These are phyloP conservation scores for Heliamphora pulchella DNA, from an alignment of 179 eudicot species.

Conservation along the genomic window DNA sequence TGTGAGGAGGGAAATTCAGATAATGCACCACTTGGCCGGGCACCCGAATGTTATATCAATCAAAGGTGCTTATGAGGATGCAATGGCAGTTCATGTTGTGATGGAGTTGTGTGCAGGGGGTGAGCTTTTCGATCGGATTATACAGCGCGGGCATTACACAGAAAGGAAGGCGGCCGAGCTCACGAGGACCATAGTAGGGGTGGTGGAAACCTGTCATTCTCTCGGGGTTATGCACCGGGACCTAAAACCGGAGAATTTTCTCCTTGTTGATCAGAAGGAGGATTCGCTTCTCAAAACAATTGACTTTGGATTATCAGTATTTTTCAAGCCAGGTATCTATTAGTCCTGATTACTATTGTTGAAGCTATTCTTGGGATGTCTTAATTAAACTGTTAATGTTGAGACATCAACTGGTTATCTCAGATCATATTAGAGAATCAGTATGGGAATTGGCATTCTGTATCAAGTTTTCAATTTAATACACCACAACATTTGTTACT, in stretches of 20 bases:
- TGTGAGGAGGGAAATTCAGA: conserved; percentile 54
- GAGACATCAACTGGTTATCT: background rate
- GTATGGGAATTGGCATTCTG: background rate
- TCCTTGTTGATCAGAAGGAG: conserved; percentile 36
- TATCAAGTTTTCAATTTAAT: background rate
- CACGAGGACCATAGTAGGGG: conserved; percentile 45
- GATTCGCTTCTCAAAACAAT: conserved; percentile 43
- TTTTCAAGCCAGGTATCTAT: conserved; percentile 41
- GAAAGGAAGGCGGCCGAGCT: conserved; percentile 43
- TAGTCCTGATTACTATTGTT: background rate
- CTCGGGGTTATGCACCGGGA: conserved; percentile 56
- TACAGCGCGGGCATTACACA: conserved; percentile 43
- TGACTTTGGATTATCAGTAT: conserved; percentile 47
- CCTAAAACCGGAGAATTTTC: conserved; percentile 50
- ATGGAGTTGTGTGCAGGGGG: conserved; percentile 57
- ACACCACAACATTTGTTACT: background rate
- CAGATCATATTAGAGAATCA: background rate
- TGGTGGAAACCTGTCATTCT: conserved; percentile 41
- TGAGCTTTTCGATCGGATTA: conserved; percentile 51
- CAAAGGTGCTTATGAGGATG: conserved; percentile 51
- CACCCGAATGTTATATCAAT: conserved; percentile 41
- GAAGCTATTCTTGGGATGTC: background rate
- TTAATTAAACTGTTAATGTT: background rate
- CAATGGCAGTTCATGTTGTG: conserved; percentile 51
- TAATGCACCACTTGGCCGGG: conserved; percentile 52